Evolutionary conservation across 2,329 filamentous ascomycete genomes (phyloP).

Genomic region (Blastomyces emzantsi): DNA sequence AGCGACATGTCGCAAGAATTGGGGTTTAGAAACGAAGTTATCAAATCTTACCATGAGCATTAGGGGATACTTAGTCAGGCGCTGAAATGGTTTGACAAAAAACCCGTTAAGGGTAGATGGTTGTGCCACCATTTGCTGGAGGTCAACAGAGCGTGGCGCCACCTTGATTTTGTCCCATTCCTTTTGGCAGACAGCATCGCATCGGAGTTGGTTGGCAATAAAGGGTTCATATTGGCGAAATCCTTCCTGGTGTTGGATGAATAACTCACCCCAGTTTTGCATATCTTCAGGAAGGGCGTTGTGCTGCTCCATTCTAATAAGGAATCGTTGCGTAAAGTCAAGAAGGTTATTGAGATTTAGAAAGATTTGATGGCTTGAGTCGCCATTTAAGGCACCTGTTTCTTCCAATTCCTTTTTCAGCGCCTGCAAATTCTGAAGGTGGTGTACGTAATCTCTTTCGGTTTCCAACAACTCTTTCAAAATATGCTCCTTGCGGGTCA

Average conservation of each 20-base stretch:
- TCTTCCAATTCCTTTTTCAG: slow-evolving; percentile 86
- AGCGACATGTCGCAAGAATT: not conserved
- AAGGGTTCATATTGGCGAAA: slow-evolving; percentile 96
- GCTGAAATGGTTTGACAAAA: slow-evolving; percentile 91
- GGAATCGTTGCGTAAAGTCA: slow-evolving; percentile 88
- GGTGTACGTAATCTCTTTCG: slow-evolving; percentile 95
- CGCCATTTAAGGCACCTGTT: slow-evolving; percentile 77
- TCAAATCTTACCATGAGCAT: slow-evolving; percentile 60
- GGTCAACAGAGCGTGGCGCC: slow-evolving; percentile 55
- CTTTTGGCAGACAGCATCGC: slow-evolving; percentile 70
- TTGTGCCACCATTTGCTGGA: slow-evolving; percentile 69
- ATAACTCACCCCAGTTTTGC: slow-evolving; percentile 94
- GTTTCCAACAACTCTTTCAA: slow-evolving; percentile 88
- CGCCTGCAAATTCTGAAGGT: slow-evolving; percentile 86
- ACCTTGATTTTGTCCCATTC: slow-evolving; percentile 79
- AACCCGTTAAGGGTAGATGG: slow-evolving; percentile 86
- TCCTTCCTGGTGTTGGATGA: slow-evolving; percentile 71
- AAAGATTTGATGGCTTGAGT: slow-evolving; percentile 89
- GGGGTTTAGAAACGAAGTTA: not conserved
- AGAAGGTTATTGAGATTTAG: slow-evolving; percentile 90
- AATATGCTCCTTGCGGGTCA: slow-evolving; percentile 74
- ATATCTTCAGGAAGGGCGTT: slow-evolving; percentile 67
- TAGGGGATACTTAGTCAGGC: slow-evolving; percentile 87
- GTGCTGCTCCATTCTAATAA: slow-evolving; percentile 92
- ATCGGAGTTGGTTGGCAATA: slow-evolving; percentile 91